Conservation (phyloP, 208 protist genomes). For the Leishmania aethiopica region DNA sequence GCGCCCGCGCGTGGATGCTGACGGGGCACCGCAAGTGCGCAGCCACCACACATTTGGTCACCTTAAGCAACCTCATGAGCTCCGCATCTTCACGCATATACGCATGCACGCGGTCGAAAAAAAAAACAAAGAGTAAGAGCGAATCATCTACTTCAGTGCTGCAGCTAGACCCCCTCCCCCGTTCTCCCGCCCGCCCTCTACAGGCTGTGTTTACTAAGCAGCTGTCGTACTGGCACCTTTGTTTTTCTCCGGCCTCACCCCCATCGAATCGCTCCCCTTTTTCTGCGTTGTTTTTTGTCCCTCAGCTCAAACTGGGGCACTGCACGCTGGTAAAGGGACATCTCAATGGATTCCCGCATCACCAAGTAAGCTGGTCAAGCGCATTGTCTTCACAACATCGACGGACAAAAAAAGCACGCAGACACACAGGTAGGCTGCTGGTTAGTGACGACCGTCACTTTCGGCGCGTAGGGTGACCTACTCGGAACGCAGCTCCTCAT, state of each 20-base stretch:
- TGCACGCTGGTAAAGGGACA: not conserved
- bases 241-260: not conserved
- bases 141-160: not conserved
- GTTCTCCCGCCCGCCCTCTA: no score
- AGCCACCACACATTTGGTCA: not conserved
- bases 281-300: not conserved
- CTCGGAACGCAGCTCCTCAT: not conserved
- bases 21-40: not conserved
- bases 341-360: not conserved
- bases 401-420: not conserved
- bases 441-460: not conserved
- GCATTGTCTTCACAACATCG: no score
- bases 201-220: not conserved
- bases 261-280: not conserved
- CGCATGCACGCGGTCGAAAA: not conserved
- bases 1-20: not conserved
- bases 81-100: not conserved
- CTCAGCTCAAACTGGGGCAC: not conserved
- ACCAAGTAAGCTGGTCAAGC: not conserved
- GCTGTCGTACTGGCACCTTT: not conserved
- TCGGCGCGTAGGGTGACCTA: not conserved
- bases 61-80: not conserved
- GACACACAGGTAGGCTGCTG: not conserved
- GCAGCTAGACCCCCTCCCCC: not conserved
- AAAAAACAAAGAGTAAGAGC: not conserved